Base-by-base conservation (phyloP, 202 grass and related monocot genomes). In the Eragrostis tef region DNA sequence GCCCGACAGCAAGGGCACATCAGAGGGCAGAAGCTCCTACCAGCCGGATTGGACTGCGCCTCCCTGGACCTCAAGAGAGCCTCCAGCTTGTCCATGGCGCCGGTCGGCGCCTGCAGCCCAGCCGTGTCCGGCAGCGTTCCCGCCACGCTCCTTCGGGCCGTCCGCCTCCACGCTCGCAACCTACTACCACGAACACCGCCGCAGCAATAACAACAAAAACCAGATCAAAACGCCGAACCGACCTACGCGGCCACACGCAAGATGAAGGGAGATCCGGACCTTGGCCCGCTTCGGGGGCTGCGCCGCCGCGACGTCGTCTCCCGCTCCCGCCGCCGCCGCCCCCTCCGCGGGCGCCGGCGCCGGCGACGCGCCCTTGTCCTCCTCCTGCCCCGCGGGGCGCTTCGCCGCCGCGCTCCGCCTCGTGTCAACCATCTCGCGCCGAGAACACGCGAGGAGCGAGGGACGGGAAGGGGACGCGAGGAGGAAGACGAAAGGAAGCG, bases 361-460 rank as follows among this genome's bases (percentile, higher is more conserved):
- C 24, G 57, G 59, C 31, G 86, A 47, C 6, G 65, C 36, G 16
- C 71, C 78, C 83, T 59, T 60, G 50, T 25, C 61, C n/a, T 78
- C 13, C 39, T 71, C 39, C 19, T 64, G 17, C 50, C 53, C 84
- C 10, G 83, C 63, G 7, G 88, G 81, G 51, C 86, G 87, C 52
- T 90, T 88, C 12, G 91, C 88, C 21, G 92, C 94, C 3, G 94
- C 78, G 83, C 92, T 94, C 62, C 94, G 62, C 79, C 92, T 89
- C 70, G 94, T 98, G 67, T 94, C 90, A 2, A 98, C 94, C 94
- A 98, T 98, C 88, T 85, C 62, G 52, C 72, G 48, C 74, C 84
- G 87, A 75, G 51, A 51, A 57, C 76, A 58, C 31, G 48, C 6
- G 73, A 53, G 48, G 12, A 13, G n/a, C 3, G 56, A 42, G 46